Conservation (phyloP, 108 stramenopile species). For the Cyclotella sp. region DNA sequence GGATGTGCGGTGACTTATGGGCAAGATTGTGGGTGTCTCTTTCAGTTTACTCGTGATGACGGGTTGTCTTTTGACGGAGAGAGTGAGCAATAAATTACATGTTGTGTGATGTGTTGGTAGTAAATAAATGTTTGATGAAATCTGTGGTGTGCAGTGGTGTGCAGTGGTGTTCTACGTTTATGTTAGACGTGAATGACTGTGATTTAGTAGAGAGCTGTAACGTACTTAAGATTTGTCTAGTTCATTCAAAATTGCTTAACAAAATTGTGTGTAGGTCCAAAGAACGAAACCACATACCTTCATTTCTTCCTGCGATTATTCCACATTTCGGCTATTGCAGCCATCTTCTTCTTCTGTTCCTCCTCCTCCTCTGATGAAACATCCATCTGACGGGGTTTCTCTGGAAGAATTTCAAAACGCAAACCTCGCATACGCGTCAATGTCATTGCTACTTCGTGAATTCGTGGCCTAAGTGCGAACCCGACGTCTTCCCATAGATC, state of each 20-base stretch:
- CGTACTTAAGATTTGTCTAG: too few species aligned
- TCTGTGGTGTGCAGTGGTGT: too few species aligned
- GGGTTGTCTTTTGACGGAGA: slow-evolving; percentile 49
- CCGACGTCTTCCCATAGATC: slow-evolving; percentile 69
- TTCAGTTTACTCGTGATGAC: slow-evolving; percentile 47
- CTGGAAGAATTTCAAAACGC: slow-evolving; percentile 67
- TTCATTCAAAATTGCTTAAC: too few species aligned
- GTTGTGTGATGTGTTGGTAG: too few species aligned
- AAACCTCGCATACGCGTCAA: slow-evolving; percentile 82
- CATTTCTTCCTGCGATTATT: slow-evolving; percentile 54
- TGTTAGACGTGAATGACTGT: too few species aligned
- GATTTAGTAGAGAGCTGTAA: too few species aligned
- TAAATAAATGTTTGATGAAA: too few species aligned
- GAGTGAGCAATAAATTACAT: background rate
- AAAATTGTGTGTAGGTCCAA: too few species aligned
- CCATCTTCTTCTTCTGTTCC: slow-evolving; percentile 55
- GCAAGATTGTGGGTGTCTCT: slow-evolving; percentile 46
- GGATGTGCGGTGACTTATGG: slow-evolving; percentile 29
- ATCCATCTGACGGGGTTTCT: slow-evolving; percentile 46
- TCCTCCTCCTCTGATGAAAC: slow-evolving; percentile 57
- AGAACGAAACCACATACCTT: background rate
- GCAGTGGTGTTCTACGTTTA: too few species aligned
- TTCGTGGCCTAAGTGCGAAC: slow-evolving; percentile 69
- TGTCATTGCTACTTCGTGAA: slow-evolving; percentile 83
- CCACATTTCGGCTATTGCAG: slow-evolving; percentile 79